Evolutionary conservation across 768 basidiomycete genomes (phyloP), one percentile per base, ranked within the genome.

Genomic region (Boletus rufocinnamomeus): DNA sequence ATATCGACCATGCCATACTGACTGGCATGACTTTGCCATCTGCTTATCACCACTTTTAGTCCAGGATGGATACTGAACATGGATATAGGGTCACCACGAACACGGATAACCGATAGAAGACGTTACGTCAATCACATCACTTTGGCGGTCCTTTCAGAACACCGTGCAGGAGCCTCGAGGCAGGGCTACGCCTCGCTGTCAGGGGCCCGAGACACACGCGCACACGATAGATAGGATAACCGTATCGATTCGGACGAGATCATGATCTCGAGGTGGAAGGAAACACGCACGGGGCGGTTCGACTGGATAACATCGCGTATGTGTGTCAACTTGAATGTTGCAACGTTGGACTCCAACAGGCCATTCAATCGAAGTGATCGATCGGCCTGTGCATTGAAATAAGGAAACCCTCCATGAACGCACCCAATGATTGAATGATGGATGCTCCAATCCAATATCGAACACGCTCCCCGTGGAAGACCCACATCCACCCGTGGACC

Each of bases 121-220:
- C 34, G 9, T 62, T 62, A 62, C 61, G 61, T 62, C 62, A 60
- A 52, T 52, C 41, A 30, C 2, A 16, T 27, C 47, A 35, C 16
- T 14, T 19, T 32, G 17, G 32, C 40, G 30, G 32, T 34, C 27
- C 28, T 40, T 40, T 21, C 44, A 30, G 58, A 25, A 40, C 43
- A 40, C 50, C 62, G 17, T 52, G 49, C 61, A 63, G 49, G 37
- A 27, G 43, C 61, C 61, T 63, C 61, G 61, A 62, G 61, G 61
- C 61, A 59, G 47, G 50, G 34, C 21, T 59, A 57, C 37, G 46
- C 45, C 56, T 58, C 37, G 28, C 34, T 40, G 52, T 46, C 56
- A 63, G 61, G 51, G 53, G 59, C 50, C 57, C 57, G 23, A 32
- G 35, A 58, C 23, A n/a, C 21, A 43, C 4, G 1, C 4, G 56